Evolutionary conservation across 495 filamentous ascomycete species (phyloP).

Genomic region (Daldinia childiae): DNA sequence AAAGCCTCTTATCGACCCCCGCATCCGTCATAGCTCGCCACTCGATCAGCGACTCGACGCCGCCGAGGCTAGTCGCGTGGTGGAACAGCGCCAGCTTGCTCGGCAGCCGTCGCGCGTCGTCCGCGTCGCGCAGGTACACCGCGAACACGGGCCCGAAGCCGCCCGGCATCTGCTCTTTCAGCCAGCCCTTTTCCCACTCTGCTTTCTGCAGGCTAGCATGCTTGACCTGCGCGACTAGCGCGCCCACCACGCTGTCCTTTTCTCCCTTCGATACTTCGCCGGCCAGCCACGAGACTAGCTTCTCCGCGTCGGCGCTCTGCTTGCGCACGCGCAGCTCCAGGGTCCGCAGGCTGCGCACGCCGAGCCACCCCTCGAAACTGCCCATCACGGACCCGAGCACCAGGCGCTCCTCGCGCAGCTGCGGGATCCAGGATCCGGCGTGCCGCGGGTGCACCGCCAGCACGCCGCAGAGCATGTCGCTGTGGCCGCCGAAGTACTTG

Average conservation of each 20-base stretch:
- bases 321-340: slow-evolving; percentile 81
- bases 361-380: slow-evolving; percentile 90
- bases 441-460: slow-evolving; percentile 69
- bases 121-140: slow-evolving; percentile 68
- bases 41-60: slow-evolving; percentile 93
- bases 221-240: slow-evolving; percentile 66
- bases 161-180: slow-evolving; percentile 88
- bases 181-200: slow-evolving; percentile 69
- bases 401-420: slow-evolving; percentile 71
- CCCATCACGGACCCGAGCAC: slow-evolving; percentile 89
- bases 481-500: slow-evolving; percentile 96
- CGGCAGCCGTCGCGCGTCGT: slow-evolving; percentile 73
- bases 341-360: slow-evolving; percentile 83
- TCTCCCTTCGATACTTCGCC: slow-evolving; percentile 54
- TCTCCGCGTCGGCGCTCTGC: slow-evolving; percentile 73
- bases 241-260: slow-evolving; percentile 54
- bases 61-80: slow-evolving; percentile 92
- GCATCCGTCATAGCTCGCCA: slow-evolving; percentile 87
- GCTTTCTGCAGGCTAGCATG: slow-evolving; percentile 81
- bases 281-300: slow-evolving; percentile 76
- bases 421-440: slow-evolving; percentile 64
- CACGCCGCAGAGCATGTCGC: slow-evolving; percentile 88
- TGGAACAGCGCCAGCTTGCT: slow-evolving; percentile 84
- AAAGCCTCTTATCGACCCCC: slow-evolving; percentile 73
- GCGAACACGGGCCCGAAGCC: slow-evolving; percentile 92